phyloP scores from a whole-genome alignment of 2,329 filamentous ascomycete species.

The Penicillium sp. region DNA sequence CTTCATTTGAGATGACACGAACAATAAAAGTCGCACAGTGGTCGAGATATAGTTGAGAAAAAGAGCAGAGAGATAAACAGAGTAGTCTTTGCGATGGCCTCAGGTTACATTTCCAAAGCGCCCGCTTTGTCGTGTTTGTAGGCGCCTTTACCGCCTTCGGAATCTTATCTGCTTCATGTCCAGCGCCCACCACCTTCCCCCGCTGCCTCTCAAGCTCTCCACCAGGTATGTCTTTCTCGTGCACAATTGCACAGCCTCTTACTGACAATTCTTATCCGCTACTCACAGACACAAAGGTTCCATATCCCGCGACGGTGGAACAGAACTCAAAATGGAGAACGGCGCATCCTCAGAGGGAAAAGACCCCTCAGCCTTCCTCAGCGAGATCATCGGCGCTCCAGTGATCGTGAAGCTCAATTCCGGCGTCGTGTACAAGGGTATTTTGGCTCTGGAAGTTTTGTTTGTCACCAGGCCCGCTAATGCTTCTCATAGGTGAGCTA shows the following conservation, averaged over 20 bases:
- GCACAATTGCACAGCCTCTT: not conserved
- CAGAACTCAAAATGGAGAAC: constrained; percentile 69
- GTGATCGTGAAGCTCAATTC: constrained; percentile 98
- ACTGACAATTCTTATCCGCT: not conserved
- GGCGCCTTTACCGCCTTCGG: constrained; percentile 10
- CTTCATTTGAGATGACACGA: constrained; percentile 32
- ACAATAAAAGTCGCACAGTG: not conserved
- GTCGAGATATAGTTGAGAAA: not conserved
- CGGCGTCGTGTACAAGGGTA: constrained; percentile 97
- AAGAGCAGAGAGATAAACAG: not conserved
- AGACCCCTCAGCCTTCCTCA: constrained; percentile 90
- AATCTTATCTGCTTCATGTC: constrained; percentile 3
- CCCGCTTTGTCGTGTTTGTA: not conserved
- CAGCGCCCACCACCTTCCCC: constrained; percentile 8
- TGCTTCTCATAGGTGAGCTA: constrained; percentile 68
- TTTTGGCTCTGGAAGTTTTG: not conserved
- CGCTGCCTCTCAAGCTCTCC: not conserved
- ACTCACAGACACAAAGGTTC: too few species aligned
- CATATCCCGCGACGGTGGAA: not conserved
- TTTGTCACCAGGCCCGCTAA: constrained; percentile 1
- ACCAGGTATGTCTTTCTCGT: constrained; percentile 4
- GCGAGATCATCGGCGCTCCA: constrained; percentile 89
- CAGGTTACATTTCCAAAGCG: not conserved
- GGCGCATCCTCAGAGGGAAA: constrained; percentile 70
- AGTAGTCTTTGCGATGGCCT: not conserved